Evolutionary conservation across 768 basidiomycete species (phyloP), one percentile per base, ranked within the genome.

Genomic region (Pulveroboletus sp.): DNA sequence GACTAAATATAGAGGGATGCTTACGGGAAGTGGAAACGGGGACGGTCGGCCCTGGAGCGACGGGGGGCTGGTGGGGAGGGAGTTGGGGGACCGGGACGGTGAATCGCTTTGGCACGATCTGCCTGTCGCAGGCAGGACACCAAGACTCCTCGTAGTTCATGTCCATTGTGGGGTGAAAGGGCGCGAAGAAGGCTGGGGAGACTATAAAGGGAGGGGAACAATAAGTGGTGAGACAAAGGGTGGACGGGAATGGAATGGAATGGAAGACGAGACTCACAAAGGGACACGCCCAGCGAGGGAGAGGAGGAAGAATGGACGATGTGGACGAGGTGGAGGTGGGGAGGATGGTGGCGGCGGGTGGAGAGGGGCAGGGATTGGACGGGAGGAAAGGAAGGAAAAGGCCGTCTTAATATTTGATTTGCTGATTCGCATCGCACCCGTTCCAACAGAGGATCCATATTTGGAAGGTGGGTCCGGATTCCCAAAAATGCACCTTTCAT

Each of bases 111-210:
- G 89, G 89, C n/a, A 79, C 71, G 57, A 92, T 89, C 55, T 84
- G 83, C 57, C 80, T 74, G 60, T 82, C 79, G 73, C 89, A 92
- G 61, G 79, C 80, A 43, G 86, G 85, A 77, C 89, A 91, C 84
- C 85, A 92, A 49, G 81, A 73, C 54, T 83, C 76, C 71, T 88
- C 87, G 71, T 82, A 75, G 61, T 70, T 63, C 55, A 65, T 58
- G 53, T 62, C 71, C 59, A 68, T 71, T 43, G 56, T 26, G 32
- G 42, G 48, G 51, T 21, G 21, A 4, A 55, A 50, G 39, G 50
- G 51, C 28, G 51, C 45, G 51, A 46, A 10, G 30, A 31, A 10
- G 30, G 4, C 30, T 10, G 9, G 31, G 9, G 31, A 32, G 31
- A 32, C 31, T 15, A 62, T 53, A 58, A 53, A 32, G 35, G 43